Evolutionary conservation across 2,329 filamentous ascomycete species (phyloP), one percentile per base, ranked within the genome.

Genomic region (Xylariaceae sp.): DNA sequence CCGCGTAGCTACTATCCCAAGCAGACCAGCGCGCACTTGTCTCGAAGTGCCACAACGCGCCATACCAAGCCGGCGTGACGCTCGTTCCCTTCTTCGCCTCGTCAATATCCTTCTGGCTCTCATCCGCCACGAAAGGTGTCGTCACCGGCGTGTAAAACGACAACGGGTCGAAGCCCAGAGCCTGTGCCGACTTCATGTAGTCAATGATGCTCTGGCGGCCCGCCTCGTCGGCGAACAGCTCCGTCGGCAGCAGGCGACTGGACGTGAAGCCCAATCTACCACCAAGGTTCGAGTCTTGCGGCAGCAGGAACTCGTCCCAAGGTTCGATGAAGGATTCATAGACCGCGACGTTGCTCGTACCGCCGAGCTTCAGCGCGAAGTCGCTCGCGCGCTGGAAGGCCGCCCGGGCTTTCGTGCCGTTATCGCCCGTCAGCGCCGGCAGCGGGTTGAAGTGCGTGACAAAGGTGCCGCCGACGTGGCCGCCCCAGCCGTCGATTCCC

Each of bases 401-500:
- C 17, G 38, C 44, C 24, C 38, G 33, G 2, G 49, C 49, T 6
- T 40, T 42, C 19, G 49, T 42, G 11, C 44, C 47, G 16, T 47
- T 41, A 36, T 51, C 49, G 8, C 40, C 44, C 19, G 47, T 37
- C 18, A 45, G 44, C 24, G 46, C 44, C 13, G 49, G 37, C 24
- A 43, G 6, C 4, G 49, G 49, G 29, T 51, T 51, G 19, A 51
- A 47, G 36, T 51, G 44, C 11, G 49, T 51, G 19, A 49, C 43
- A 18, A 39, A 49, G 11, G 44, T 51, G 37, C 49, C 49, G 24
- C 39, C 46, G 17, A 51, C 49, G 29, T 51, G 49, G 19, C 49
- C 49, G 37, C 49, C 49, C 49, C 49, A 51, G 34, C 49, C 49
- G 26, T 44, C 43, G 18, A 37, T 38, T 7, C 46, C 49, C 49